These are phyloP conservation scores for Kwoniella shivajii DNA, from an alignment of 1,284 basidiomycete genomes.

Conservation along the genomic window DNA sequence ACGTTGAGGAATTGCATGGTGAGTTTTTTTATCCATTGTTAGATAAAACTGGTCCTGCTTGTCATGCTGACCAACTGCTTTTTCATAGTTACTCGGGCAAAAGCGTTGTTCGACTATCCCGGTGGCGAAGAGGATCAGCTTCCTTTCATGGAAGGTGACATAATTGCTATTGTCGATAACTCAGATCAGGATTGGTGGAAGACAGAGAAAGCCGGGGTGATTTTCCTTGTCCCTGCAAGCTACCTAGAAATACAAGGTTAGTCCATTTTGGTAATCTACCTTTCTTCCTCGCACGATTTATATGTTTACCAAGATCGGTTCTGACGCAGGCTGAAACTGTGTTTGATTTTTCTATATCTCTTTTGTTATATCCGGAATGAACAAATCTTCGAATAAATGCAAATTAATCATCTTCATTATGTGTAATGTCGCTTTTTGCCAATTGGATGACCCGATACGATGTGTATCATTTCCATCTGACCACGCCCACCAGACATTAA, in stretches of 20 bases:
- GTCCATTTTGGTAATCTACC: constrained; percentile 57
- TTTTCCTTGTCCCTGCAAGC: constrained; percentile 84
- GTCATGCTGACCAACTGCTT: not conserved
- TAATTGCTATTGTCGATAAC: constrained; percentile 73
- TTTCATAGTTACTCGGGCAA: constrained; percentile 65
- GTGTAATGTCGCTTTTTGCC: too few relatives aligned
- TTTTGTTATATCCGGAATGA: constrained; percentile 55
- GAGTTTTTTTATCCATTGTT: too few relatives aligned
- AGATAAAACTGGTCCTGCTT: not conserved
- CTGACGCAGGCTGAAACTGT: constrained; percentile 46
- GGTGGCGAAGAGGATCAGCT: constrained; percentile 74
- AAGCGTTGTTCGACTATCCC: constrained; percentile 76
- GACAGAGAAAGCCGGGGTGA: constrained; percentile 75
- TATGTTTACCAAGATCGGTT: constrained; percentile 34
- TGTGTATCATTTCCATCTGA: too few relatives aligned
- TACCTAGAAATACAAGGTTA: constrained; percentile 88
- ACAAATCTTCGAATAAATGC: not conserved
- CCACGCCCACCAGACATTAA: too few relatives aligned
- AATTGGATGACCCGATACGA: too few relatives aligned
- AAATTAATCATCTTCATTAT: not conserved
- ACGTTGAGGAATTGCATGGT: constrained; percentile 76
- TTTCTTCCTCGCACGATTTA: constrained; percentile 56
- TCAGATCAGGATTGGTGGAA: constrained; percentile 91
- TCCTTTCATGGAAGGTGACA: constrained; percentile 76
- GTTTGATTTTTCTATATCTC: constrained; percentile 32